These are phyloP conservation scores for Metarhizium album DNA, from an alignment of 2,329 filamentous ascomycete species.

Conservation along the genomic window DNA sequence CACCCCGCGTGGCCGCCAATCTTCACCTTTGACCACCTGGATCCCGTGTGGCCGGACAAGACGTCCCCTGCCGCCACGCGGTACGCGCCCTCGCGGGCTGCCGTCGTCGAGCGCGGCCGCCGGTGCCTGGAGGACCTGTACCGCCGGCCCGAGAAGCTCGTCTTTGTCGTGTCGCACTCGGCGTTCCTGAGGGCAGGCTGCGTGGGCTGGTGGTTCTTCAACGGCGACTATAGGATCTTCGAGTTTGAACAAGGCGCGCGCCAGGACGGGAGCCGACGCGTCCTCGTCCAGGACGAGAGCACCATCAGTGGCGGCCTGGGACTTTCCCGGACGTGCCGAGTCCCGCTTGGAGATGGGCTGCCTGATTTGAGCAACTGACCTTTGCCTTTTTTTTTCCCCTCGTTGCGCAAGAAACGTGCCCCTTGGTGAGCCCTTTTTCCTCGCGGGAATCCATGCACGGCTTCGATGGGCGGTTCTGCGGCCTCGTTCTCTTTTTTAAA, in stretches of 20 bases:
- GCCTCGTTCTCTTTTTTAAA: too few species aligned
- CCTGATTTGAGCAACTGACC: conserved; percentile 18
- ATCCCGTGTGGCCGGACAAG: conserved; percentile 54
- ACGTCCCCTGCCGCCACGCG: conserved; percentile 29
- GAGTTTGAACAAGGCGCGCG: conserved; percentile 32
- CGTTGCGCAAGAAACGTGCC: conserved; percentile 1
- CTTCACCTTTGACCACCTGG: conserved; percentile 45
- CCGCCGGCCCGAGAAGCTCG: conserved; percentile 44
- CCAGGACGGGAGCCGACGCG: conserved; percentile 5
- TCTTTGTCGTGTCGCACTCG: conserved; percentile 56
- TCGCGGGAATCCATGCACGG: too few species aligned
- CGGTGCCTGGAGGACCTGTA: conserved; percentile 38
- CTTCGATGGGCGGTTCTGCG: background rate
- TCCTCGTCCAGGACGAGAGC: conserved; percentile 34
- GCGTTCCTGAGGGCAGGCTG: conserved; percentile 50
- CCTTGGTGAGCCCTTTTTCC: too few species aligned
- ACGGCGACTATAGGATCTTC: conserved; percentile 56
- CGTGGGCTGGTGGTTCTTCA: conserved; percentile 44
- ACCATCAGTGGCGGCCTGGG: conserved; percentile 26
- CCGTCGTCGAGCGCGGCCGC: conserved; percentile 45
- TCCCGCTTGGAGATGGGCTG: conserved; percentile 28
- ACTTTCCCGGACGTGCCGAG: conserved; percentile 22
- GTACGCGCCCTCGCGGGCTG: conserved; percentile 42
- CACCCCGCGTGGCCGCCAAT: conserved; percentile 41
- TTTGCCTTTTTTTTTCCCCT: too few species aligned